Base-by-base conservation (phyloP, 768 basidiomycete species). In the Cyclocybe aegerita region DNA sequence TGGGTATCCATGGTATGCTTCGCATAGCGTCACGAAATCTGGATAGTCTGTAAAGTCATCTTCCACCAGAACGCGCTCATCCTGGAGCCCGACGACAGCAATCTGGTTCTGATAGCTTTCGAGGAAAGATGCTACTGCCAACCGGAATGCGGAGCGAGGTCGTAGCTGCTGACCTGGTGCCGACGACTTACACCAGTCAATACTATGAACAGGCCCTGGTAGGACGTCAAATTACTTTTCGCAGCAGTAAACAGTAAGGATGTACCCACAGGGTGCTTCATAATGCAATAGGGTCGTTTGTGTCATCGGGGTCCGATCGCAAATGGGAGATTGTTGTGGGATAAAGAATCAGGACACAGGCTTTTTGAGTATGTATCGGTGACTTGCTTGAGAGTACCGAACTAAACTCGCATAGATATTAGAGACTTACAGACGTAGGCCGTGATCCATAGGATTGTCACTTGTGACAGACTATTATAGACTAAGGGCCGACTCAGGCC, bases 171-270 rank as follows among this genome's bases (percentile, higher is more conserved):
- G 87, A 6, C 86, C 86, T 10, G 83, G 85, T 14, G 82, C 81
- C 36, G 89, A 73, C 9, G 88, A 80, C 67, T 91, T 92, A 73
- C 88, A 92, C 91, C 91, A 93, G 65, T 93, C 90, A 45, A 93
- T 68, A 56, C 88, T 83, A 62, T 90, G 86, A 36, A 93, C 85
- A 53, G 90, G 89, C 89, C 90, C 92, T 93, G 61, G 7, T 31
- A 45, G 17, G 29, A 40, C 6, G 49, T 53, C 37, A 43, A 17
- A 14, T 23, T 34, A 55, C 39, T 34, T 46, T 37, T 14, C 50
- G 32, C 43, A 34, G 38, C 32, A 44, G 36, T 33, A 54, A 33
- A 34, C 39, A 47, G 48, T 5, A 34, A 30, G 43, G 10, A 17
- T 23, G 4, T 23, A 71, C 89, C 78, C 68, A 91, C 90, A 90